Conservation (phyloP, 371 early-diverging fungal genomes). For the Mucor velutinosus region DNA sequence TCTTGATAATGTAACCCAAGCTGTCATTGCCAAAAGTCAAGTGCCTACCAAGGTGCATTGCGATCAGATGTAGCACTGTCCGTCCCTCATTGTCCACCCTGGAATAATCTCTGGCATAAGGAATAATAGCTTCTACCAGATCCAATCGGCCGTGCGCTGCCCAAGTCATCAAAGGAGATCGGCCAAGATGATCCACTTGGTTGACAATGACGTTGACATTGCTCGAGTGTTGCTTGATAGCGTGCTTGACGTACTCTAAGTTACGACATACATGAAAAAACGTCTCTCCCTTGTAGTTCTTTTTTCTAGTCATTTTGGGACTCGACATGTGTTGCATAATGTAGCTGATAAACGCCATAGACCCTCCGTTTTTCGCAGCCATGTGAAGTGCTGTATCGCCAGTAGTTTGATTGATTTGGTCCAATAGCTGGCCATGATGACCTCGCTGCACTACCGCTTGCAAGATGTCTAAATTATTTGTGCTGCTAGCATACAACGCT, state of each 20-base stretch:
- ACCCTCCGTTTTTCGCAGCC: slow-evolving; percentile 11
- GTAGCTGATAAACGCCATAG: slow-evolving; percentile 5
- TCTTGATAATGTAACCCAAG: slow-evolving; percentile 11
- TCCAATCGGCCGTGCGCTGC: slow-evolving; percentile 39
- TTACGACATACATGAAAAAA: slow-evolving; percentile 46
- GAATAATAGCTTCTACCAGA: slow-evolving; percentile 27
- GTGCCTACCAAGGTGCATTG: background rate
- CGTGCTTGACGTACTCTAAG: slow-evolving; percentile 18
- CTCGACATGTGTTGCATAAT: background rate
- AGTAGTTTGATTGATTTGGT: slow-evolving; percentile 10
- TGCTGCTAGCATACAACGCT: slow-evolving; percentile 25
- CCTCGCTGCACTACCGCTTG: background rate
- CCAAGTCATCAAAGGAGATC: slow-evolving; percentile 52
- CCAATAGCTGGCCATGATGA: background rate
- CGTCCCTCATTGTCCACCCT: slow-evolving; percentile 23
- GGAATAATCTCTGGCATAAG: background rate
- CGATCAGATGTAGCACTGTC: slow-evolving; percentile 29
- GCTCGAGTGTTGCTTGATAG: slow-evolving; percentile 2
- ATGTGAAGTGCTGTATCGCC: slow-evolving; percentile 35
- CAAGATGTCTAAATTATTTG: slow-evolving; percentile 1
- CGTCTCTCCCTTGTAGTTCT: slow-evolving; percentile 39
- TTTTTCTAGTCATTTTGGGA: slow-evolving; percentile 3
- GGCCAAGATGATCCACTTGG: slow-evolving; percentile 27
- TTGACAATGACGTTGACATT: slow-evolving; percentile 20
- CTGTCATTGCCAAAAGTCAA: slow-evolving; percentile 11